Evolutionary conservation across 2,329 filamentous ascomycete species (phyloP), one percentile per base, ranked within the genome.

Genomic region (Atkinsonella texensis): DNA sequence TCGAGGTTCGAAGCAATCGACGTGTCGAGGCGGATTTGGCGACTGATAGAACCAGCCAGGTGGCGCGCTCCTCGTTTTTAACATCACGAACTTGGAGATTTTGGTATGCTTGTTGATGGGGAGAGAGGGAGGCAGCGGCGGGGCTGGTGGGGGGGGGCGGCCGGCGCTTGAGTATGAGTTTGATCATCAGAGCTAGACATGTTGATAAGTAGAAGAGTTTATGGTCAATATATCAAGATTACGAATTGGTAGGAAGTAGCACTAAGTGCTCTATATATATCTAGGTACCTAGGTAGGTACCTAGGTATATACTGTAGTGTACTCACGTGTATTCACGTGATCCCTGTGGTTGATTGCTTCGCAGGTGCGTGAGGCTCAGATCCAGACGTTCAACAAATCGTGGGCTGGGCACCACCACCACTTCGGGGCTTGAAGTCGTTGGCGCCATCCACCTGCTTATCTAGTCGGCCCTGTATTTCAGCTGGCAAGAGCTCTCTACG

Each of bases 61-160:
- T 45, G 48, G 48, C 32, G 48, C 48, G 48, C 39, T 43, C 18
- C 48, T 50, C 48, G 18, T n/a, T 45, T 50, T 50, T 20, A 50
- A 44, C 31, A 23, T 17, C 3, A 28, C 28, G n/a, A 44, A 35
- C n/a, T 50, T 50, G 39, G 48, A 50, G 18, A 20, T 50, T 28
- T 50, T 50, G 28, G 4, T 8, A 6, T 43, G 6, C 40, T 18
- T 35, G 6, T 44, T 42, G 20, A 11, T 35, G 48, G 39, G 8
- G 39, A 44, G 48, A 50, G 40, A 44, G 28, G 41, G 48, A 33
- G 48, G 48, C 32, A 50, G 18, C 39, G 48, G 48, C 9, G 48
- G 48, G 17, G 40, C 5, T 35, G 48, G 23, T 38, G 28, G 48
- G 48, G 33, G 40, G 48, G 15, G 48, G 38, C 20, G 38, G 38